Conservation (phyloP, 768 basidiomycete genomes). For the Calocera cornea region DNA sequence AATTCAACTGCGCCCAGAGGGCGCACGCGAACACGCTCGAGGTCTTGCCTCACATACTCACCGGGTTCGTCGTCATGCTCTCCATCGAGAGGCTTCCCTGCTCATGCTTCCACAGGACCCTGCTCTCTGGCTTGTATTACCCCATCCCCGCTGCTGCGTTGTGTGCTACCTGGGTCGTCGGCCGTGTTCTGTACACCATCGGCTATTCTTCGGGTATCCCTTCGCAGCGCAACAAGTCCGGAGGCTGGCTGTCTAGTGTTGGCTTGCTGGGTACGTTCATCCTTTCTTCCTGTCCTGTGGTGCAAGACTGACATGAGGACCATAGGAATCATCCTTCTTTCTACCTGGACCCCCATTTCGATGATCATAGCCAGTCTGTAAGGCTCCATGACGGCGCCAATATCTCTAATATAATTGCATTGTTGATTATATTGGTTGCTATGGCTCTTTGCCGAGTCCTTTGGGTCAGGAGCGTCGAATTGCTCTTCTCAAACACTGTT, state of each 20-base stretch:
- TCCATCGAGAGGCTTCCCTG: background rate
- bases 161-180: slow-evolving; percentile 30
- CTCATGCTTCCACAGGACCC: slow-evolving; percentile 19
- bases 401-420: no score
- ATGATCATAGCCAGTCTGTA: background rate
- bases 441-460: no score
- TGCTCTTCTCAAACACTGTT: no score
- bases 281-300: background rate
- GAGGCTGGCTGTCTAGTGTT: background rate
- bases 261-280: background rate
- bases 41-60: background rate
- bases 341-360: background rate
- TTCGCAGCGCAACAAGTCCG: background rate
- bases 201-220: slow-evolving; percentile 37
- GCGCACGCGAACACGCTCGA: slow-evolving; percentile 12
- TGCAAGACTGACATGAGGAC: background rate
- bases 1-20: slow-evolving; percentile 17
- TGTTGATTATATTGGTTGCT: no score
- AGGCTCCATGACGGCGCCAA: no score
- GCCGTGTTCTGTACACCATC: slow-evolving; percentile 35
- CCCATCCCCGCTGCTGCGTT: slow-evolving; percentile 32
- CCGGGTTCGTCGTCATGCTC: background rate
- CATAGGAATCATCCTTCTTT: background rate
- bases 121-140: slow-evolving; percentile 30
- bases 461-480: no score